Evolutionary conservation across 176 grass and related monocot species (phyloP).

Genomic region (Carex scoparia): DNA sequence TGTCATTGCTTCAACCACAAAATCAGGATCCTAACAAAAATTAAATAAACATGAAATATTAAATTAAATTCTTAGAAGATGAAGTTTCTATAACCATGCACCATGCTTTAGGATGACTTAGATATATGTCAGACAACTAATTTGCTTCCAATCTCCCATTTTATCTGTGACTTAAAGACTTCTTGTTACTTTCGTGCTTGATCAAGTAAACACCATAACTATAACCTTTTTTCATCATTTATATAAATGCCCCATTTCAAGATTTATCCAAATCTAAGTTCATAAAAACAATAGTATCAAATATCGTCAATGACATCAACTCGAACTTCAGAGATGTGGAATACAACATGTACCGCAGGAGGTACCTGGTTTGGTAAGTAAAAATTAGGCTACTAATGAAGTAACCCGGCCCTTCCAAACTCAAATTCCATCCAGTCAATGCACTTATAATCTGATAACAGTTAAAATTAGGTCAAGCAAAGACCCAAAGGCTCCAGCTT

Average conservation of each 20-base stretch:
- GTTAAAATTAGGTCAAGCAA: neutral
- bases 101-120: neutral
- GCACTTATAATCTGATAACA: neutral
- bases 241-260: neutral
- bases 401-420: neutral
- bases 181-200: neutral
- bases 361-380: neutral
- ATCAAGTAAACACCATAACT: neutral
- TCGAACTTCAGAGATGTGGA: neutral
- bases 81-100: neutral
- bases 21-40: slow-evolving; percentile 56
- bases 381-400: neutral
- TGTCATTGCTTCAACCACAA: slow-evolving; percentile 62
- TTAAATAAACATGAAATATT: neutral
- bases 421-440: neutral
- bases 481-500: neutral
- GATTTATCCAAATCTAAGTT: neutral
- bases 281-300: neutral
- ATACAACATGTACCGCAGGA: neutral
- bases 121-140: neutral
- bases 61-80: neutral
- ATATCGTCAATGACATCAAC: neutral
- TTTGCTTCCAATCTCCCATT: neutral
- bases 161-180: neutral
- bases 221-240: neutral